phyloP scores from a whole-genome alignment of 768 basidiomycete genomes.

The Roridomyces roridus region DNA sequence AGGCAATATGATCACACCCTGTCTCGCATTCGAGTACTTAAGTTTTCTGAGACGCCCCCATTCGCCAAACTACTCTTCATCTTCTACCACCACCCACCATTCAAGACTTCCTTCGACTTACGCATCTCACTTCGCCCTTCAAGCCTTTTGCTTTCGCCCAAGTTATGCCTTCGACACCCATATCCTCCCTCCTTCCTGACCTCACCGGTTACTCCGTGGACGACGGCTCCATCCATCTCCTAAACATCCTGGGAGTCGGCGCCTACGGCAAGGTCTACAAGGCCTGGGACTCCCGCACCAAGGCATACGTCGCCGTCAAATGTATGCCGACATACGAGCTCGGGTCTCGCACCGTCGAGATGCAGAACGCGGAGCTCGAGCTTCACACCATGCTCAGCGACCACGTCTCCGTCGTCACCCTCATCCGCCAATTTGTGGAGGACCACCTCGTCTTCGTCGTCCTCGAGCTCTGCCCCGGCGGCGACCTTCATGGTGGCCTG shows the following conservation, averaged over 20 bases:
- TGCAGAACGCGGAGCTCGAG: conserved; percentile 55
- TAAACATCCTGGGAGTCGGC: conserved; percentile 45
- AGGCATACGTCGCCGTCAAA: conserved; percentile 49
- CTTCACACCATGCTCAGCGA: conserved; percentile 36
- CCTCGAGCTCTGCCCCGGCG: conserved; percentile 37
- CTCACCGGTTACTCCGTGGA: conserved; percentile 40
- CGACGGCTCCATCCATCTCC: conserved; percentile 42
- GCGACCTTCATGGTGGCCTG: conserved; percentile 57
- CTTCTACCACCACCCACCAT: too few species aligned
- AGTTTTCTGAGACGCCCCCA: too few species aligned
- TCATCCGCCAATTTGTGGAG: conserved; percentile 51
- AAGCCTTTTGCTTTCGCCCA: too few species aligned
- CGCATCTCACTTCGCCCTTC: too few species aligned
- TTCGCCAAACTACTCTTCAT: too few species aligned
- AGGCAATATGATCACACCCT: too few species aligned
- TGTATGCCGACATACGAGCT: conserved; percentile 51
- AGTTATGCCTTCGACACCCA: background rate
- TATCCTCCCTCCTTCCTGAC: background rate
- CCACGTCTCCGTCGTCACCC: conserved; percentile 53
- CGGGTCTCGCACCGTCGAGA: conserved; percentile 44
- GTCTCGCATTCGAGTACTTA: too few species aligned
- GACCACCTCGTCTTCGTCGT: conserved; percentile 57
- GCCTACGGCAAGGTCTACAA: conserved; percentile 28
- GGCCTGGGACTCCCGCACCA: conserved; percentile 9
- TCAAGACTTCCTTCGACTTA: too few species aligned